Base-by-base conservation (phyloP, 2,329 filamentous ascomycete species). In the Basipetospora chlamydospora region DNA sequence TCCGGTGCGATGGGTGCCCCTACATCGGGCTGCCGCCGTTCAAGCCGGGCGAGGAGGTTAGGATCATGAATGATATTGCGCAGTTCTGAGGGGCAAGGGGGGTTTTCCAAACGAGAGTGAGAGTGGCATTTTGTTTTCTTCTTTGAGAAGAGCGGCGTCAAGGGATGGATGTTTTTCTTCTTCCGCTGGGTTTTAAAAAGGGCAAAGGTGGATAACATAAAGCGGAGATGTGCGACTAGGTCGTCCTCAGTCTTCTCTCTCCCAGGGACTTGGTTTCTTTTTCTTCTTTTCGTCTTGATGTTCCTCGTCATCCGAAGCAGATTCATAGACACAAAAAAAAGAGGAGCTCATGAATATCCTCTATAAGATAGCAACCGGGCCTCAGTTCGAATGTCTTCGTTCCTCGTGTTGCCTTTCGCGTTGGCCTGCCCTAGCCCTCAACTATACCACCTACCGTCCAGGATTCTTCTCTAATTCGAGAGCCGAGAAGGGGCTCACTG, bases 11-110 rank as follows among this genome's bases (percentile, higher is more conserved):
- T 34, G 74, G 66, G 18, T 73, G 68, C 49, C 87, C 87, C 2
- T 94, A 90, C 53, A 82, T 93, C 49, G 87, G 87, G 4, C 68
- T 98, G 46, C 90, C 90, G 11, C 82, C 90, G 4, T 98, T 98
- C 67, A 94, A 95, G 66, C 86, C 86, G 3, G 90, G 90, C 12
- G 87, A 98, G 64, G 86, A 96, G 61, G 86, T 96, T 35, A 71
- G 77, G 51, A 65, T 98, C 41, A 55, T 94, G 50, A 88, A 92
- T 56, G 84, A 93, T 46, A 75, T 84, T 50, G 73, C 85, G 41
- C 87, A 94, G 62, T 61, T 94, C 52, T 94, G 52, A 57, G 49
- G 44, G 32, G n/a, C n/a, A 13, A 9, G 32, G 11, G 28, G 17
- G 28, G 11, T 3, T 29, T 29, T n/a, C n/a, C n/a, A 31, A 7